These are phyloP conservation scores for Persicaria maculosa DNA, from an alignment of 148 eudicot species.

Conservation along the genomic window DNA sequence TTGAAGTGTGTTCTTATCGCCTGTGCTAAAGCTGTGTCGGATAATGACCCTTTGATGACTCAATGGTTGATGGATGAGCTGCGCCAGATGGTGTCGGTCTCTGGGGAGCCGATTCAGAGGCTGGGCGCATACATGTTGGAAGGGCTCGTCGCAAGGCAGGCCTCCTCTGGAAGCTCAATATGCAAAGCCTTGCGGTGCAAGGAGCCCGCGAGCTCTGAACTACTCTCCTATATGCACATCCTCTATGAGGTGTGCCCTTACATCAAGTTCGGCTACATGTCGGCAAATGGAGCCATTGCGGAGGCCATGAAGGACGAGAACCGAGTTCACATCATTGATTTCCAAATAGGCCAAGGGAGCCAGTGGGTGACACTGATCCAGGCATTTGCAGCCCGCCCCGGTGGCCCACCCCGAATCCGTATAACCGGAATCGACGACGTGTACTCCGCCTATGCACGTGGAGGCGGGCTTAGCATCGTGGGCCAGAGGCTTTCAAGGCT, in stretches of 20 bases:
- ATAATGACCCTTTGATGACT: constrained; percentile 30
- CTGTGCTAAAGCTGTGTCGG: constrained; percentile 43
- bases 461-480: constrained; percentile 51
- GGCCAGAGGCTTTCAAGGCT: constrained; percentile 46
- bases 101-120: constrained; percentile 50
- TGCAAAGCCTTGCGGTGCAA: constrained; percentile 39
- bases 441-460: constrained; percentile 55
- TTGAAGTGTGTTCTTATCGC: constrained; percentile 37
- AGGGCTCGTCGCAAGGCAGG: constrained; percentile 51
- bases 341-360: constrained; percentile 55
- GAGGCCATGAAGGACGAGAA: constrained; percentile 54
- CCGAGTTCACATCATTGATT: constrained; percentile 54
- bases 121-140: constrained; percentile 56
- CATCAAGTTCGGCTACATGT: constrained; percentile 67
- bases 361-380: constrained; percentile 65
- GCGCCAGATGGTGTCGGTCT: constrained; percentile 48
- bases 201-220: constrained; percentile 40
- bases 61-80: constrained; percentile 43
- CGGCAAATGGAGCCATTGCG: constrained; percentile 69
- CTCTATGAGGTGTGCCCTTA: constrained; percentile 64
- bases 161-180: constrained; percentile 49
- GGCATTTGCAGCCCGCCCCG: constrained; percentile 62
- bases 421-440: constrained; percentile 63
- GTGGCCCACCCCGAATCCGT: constrained; percentile 59
- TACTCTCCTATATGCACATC: constrained; percentile 51